phyloP scores from a whole-genome alignment of 768 basidiomycete genomes.

The Pholiota conissans region DNA sequence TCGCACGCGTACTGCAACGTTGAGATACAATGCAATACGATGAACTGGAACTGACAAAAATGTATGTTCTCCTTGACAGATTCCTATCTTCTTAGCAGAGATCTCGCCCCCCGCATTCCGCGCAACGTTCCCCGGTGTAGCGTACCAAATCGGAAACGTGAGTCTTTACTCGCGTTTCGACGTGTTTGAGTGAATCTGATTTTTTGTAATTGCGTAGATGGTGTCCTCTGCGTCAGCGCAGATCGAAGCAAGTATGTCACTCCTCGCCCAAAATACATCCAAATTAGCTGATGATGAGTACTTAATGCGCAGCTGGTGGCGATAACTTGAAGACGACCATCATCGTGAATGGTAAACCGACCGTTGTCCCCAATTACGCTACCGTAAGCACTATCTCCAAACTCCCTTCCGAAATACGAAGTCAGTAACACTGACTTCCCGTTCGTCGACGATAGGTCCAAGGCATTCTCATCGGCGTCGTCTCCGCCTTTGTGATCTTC shows the following conservation, averaged over 20 bases:
- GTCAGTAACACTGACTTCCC: constrained; percentile 13
- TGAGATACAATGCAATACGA: too few relatives aligned
- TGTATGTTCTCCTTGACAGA: constrained; percentile 6
- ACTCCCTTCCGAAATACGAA: neutral
- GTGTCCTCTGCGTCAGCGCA: constrained; percentile 74
- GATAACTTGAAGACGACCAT: constrained; percentile 54
- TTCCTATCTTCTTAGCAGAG: constrained; percentile 80
- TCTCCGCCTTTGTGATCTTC: constrained; percentile 75
- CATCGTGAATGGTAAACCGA: constrained; percentile 39
- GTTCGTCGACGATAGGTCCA: too few relatives aligned
- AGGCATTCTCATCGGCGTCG: constrained; percentile 84
- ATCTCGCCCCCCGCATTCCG: constrained; percentile 88
- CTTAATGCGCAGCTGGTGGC: constrained; percentile 59
- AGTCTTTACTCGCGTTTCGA: constrained; percentile 23
- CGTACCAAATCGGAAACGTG: constrained; percentile 81
- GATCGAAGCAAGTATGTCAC: constrained; percentile 71
- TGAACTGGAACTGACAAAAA: too few relatives aligned
- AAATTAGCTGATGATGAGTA: constrained; percentile 19
- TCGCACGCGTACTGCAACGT: too few relatives aligned
- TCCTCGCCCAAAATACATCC: neutral
- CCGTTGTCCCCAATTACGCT: constrained; percentile 63
- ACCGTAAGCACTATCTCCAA: constrained; percentile 27
- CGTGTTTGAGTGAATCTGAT: neutral
- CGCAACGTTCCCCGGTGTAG: constrained; percentile 83
- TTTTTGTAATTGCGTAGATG: constrained; percentile 34